Percentiles rank a stretch among this genome's conserved stretches.
Conservation (phyloP, 2,329 filamentous ascomycete species). For the Nigrospora sphaerica region DNA sequence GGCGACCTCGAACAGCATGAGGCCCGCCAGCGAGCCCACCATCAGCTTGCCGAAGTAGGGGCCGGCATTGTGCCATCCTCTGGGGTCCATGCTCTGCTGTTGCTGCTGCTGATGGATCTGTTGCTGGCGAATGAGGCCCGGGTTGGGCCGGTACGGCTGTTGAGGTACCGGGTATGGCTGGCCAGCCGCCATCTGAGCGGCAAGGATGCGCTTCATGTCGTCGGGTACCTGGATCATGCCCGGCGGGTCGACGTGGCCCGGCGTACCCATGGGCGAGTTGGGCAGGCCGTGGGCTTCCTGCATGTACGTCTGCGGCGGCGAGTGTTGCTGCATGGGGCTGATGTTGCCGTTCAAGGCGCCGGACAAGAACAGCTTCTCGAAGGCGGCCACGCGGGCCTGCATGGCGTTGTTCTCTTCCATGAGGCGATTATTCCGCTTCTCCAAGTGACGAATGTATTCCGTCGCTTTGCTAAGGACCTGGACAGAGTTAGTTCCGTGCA, state of each 20-base stretch:
- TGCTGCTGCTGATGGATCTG: slow-evolving; percentile 48
- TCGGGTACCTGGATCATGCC: slow-evolving; percentile 62
- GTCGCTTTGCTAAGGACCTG: slow-evolving; percentile 85
- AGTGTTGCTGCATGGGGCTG: slow-evolving; percentile 43
- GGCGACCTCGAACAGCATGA: slow-evolving; percentile 86
- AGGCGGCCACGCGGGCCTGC: slow-evolving; percentile 68
- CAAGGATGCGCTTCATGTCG: slow-evolving; percentile 55
- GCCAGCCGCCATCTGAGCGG: slow-evolving; percentile 47
- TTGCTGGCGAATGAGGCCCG: slow-evolving; percentile 44
- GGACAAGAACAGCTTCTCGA: slow-evolving; percentile 72
- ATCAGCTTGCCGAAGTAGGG: slow-evolving; percentile 71
- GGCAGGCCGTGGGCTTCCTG: slow-evolving; percentile 35
- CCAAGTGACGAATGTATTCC: slow-evolving; percentile 89
- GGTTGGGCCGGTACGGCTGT: slow-evolving; percentile 30
- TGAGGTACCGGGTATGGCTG: slow-evolving; percentile 42
- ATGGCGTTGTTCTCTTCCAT: slow-evolving; percentile 74
- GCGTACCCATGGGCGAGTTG: slow-evolving; percentile 34
- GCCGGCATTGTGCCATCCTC: slow-evolving; percentile 45
- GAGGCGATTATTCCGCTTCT: slow-evolving; percentile 80
- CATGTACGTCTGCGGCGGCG: slow-evolving; percentile 40
- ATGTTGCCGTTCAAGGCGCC: slow-evolving; percentile 62
- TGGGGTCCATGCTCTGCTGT: slow-evolving; percentile 40
- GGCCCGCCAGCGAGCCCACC: slow-evolving; percentile 82
- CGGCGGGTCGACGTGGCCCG: slow-evolving; percentile 34
- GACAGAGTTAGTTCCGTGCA: slow-evolving; percentile 10